Evolutionary conservation across 2,329 filamentous ascomycete genomes (phyloP).

Genomic region (Diaporthe amygdali): DNA sequence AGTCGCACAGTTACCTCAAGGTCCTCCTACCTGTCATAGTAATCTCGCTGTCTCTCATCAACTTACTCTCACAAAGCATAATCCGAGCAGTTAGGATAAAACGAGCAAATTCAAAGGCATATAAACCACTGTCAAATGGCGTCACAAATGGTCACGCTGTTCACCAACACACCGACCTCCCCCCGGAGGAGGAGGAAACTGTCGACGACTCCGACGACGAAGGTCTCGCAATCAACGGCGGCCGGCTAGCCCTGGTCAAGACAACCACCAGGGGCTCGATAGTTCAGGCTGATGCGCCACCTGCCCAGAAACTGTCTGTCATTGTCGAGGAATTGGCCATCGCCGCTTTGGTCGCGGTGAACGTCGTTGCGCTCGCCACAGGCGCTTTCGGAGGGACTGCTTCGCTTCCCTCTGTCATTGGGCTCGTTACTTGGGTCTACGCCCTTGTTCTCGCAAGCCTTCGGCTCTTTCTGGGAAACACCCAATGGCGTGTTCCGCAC

Average conservation of each 20-base stretch:
- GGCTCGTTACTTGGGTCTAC: constrained; percentile 81
- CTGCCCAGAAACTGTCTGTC: constrained; percentile 73
- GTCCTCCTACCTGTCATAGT: constrained; percentile 78
- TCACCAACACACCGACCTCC: constrained; percentile 57
- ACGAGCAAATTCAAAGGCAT: constrained; percentile 49
- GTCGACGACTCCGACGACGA: constrained; percentile 63
- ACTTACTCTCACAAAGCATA: constrained; percentile 65
- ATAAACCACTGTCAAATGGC: constrained; percentile 58
- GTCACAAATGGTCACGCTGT: constrained; percentile 41
- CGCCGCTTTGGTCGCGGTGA: constrained; percentile 72
- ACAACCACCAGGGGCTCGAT: constrained; percentile 67
- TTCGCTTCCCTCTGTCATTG: constrained; percentile 65
- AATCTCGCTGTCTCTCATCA: constrained; percentile 72
- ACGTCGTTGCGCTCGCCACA: constrained; percentile 67
- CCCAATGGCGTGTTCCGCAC: constrained; percentile 69
- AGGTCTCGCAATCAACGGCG: constrained; percentile 58
- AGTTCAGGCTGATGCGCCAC: constrained; percentile 77
- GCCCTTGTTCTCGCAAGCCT: constrained; percentile 74
- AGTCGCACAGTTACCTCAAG: constrained; percentile 70
- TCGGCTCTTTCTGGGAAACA: constrained; percentile 71
- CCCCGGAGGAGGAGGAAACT: constrained; percentile 49
- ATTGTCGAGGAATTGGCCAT: constrained; percentile 78
- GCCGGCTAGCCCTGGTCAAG: constrained; percentile 62
- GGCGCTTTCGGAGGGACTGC: constrained; percentile 64
- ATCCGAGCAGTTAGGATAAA: constrained; percentile 58